phyloP scores from a whole-genome alignment of 805 yeast genomes.

The Lipomyces sp. region DNA sequence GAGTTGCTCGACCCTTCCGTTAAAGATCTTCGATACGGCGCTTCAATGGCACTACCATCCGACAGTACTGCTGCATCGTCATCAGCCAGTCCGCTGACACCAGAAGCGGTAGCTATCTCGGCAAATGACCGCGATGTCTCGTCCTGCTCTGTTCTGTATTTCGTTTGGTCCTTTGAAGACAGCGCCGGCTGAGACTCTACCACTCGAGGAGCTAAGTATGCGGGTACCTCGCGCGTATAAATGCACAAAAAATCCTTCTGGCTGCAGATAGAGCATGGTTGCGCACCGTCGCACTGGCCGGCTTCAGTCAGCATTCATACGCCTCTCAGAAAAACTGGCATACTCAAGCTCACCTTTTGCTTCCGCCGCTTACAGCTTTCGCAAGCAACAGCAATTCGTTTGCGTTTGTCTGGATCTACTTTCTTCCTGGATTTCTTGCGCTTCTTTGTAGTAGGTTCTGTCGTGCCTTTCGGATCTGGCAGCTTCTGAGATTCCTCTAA shows the following conservation, averaged over 20 bases:
- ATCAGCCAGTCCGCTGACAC: too few species aligned
- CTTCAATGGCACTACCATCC: too few species aligned
- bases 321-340: too few species aligned
- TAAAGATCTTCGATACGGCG: too few species aligned
- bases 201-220: neutral
- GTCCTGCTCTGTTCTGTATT: too few species aligned
- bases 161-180: too few species aligned
- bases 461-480: neutral
- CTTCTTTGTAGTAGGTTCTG: neutral
- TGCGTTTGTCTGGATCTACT: constrained; percentile 34
- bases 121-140: too few species aligned
- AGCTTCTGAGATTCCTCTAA: neutral
- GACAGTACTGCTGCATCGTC: too few species aligned
- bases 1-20: too few species aligned
- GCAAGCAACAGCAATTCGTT: constrained; percentile 48
- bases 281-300: constrained; percentile 35
- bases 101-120: too few species aligned
- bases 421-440: constrained; percentile 8
- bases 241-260: constrained; percentile 36
- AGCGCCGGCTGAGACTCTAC: too few species aligned
- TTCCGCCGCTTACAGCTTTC: constrained; percentile 47
- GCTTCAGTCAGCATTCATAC: too few species aligned
- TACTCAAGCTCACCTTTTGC: constrained; percentile 32
- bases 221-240: constrained; percentile 7
- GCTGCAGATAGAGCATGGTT: constrained; percentile 41